Evolutionary conservation across 768 basidiomycete genomes (phyloP).

Genomic region (Kwoniella dejecticola): DNA sequence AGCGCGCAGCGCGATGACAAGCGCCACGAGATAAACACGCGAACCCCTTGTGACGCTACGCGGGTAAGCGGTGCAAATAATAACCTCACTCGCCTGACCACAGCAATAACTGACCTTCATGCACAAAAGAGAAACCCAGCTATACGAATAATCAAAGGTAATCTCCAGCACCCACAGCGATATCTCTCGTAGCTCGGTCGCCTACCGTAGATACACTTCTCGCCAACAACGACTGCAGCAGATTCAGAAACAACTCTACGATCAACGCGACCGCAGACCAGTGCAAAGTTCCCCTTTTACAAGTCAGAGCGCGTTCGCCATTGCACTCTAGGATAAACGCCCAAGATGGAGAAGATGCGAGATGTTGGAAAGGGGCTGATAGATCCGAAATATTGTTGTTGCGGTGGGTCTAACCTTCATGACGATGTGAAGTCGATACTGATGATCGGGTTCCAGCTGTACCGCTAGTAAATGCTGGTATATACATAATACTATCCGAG

Average conservation of each 20-base stretch:
- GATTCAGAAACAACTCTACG: not conserved
- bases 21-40: not conserved
- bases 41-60: not conserved
- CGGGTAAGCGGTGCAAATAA: too few relatives aligned
- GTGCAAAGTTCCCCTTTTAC: not conserved
- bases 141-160: not conserved
- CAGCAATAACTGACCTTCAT: not conserved
- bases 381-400: conserved; percentile 79
- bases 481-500: conserved; percentile 76
- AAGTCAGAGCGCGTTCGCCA: too few relatives aligned
- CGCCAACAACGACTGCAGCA: too few relatives aligned
- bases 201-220: too few relatives aligned
- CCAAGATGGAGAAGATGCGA: conserved; percentile 18
- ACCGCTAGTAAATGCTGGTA: conserved; percentile 84
- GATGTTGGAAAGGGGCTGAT: conserved; percentile 33
- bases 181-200: too few relatives aligned
- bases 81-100: too few relatives aligned
- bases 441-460: conserved; percentile 64
- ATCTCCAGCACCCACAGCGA: not conserved
- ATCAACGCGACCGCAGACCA: not conserved
- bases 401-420: conserved; percentile 46
- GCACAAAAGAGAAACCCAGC: not conserved
- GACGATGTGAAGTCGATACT: conserved; percentile 7
- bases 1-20: not conserved
- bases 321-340: not conserved